A percentile compares a stretch with the other conserved stretches of the same genome.
phyloP scores from a whole-genome alignment of 306 rosid genomes.

The Abrus pulchellus region DNA sequence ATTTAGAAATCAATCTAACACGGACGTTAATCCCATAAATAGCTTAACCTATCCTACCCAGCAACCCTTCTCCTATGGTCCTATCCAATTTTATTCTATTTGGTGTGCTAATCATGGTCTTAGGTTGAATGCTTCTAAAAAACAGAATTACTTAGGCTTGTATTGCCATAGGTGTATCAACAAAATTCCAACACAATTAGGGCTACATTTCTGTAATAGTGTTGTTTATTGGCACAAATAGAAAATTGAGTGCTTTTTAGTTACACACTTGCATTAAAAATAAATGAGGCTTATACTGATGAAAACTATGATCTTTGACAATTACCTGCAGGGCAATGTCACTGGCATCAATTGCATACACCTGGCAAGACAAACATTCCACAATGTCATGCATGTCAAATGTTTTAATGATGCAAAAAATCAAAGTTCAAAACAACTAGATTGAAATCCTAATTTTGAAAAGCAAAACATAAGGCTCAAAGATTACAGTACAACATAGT shows the following conservation, averaged over 20 bases:
- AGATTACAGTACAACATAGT: slow-evolving; percentile 5
- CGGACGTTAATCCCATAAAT: background rate
- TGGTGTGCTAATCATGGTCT: background rate
- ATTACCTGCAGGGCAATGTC: slow-evolving; percentile 95
- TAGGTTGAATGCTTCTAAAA: background rate
- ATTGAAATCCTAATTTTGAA: slow-evolving; percentile 31
- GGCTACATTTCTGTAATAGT: background rate
- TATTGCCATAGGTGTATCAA: background rate
- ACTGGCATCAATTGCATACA: slow-evolving; percentile 98
- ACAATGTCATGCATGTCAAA: slow-evolving; percentile 39
- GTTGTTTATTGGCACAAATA: slow-evolving; percentile 2
- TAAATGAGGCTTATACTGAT: slow-evolving; percentile 8
- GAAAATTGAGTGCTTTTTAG: background rate
- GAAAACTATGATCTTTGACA: slow-evolving; percentile 41
- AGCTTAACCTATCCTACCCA: background rate
- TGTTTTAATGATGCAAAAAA: slow-evolving; percentile 25
- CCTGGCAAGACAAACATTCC: slow-evolving; percentile 65
- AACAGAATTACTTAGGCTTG: background rate
- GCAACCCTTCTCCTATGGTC: background rate
- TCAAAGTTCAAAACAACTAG: slow-evolving; percentile 15
- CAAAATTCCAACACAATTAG: background rate
- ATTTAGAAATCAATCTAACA: slow-evolving; percentile 5
- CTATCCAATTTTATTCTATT: background rate
- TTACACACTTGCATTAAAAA: background rate
- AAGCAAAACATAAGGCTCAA: background rate